phyloP scores from a whole-genome alignment of 768 basidiomycete species.

The Tricholoma matsutake region DNA sequence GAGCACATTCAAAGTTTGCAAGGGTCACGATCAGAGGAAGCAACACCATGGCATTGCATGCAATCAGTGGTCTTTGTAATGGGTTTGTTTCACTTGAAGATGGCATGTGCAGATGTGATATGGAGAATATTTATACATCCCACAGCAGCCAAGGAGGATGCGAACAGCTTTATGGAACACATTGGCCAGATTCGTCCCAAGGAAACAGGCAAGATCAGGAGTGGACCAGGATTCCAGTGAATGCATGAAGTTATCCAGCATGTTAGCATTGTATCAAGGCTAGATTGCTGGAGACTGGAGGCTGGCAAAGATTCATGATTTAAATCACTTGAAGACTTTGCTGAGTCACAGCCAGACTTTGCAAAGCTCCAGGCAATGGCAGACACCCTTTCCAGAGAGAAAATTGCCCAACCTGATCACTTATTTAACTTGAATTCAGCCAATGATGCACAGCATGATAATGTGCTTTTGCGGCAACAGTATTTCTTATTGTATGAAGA shows the following conservation, averaged over 20 bases:
- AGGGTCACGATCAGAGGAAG: conserved; percentile 13
- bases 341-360: conserved; percentile 25
- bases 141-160: conserved; percentile 8
- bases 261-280: conserved; percentile 17
- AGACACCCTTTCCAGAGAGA: conserved; percentile 14
- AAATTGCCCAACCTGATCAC: conserved; percentile 14
- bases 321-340: conserved; percentile 24
- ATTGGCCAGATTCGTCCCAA: conserved; percentile 23
- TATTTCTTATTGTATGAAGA: conserved; percentile 41
- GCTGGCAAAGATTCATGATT: conserved; percentile 1
- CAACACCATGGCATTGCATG: conserved; percentile 13
- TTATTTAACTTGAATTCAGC: background rate
- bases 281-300: conserved; percentile 31
- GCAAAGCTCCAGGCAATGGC: conserved; percentile 25
- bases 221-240: conserved; percentile 31
- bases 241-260: conserved; percentile 37
- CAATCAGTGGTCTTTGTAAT: conserved; percentile 19
- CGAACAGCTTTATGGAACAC: conserved; percentile 16
- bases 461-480: conserved; percentile 27
- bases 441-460: conserved; percentile 32
- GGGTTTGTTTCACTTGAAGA: conserved; percentile 27
- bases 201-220: conserved; percentile 28
- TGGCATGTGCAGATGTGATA: conserved; percentile 24
- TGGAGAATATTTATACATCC: conserved; percentile 23
- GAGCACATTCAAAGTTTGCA: conserved; percentile 8